Conservation (phyloP, 345 rosid genomes). For the Hibiscus mutabilis region DNA sequence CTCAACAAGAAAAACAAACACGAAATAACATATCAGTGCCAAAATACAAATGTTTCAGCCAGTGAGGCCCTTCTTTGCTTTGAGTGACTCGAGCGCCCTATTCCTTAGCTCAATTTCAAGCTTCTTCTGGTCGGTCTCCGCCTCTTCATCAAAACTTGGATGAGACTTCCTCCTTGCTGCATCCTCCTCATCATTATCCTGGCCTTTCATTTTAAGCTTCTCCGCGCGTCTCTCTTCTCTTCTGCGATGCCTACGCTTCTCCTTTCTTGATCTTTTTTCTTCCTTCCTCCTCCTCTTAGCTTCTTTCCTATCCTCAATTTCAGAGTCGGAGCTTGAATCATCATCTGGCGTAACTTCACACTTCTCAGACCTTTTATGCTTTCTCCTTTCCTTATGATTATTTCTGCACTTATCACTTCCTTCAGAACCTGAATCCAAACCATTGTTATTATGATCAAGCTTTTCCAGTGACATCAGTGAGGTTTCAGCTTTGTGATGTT, state of each 20-base stretch:
- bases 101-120: slow-evolving; percentile 91
- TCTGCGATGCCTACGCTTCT: slow-evolving; percentile 60
- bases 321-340: slow-evolving; percentile 54
- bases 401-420: slow-evolving; percentile 35
- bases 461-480: slow-evolving; percentile 28
- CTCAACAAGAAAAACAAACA: slow-evolving; percentile 8
- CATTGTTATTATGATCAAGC: slow-evolving; percentile 29
- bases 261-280: slow-evolving; percentile 75
- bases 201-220: slow-evolving; percentile 51
- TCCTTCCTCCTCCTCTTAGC: slow-evolving; percentile 73
- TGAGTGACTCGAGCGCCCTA: slow-evolving; percentile 86
- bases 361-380: slow-evolving; percentile 51
- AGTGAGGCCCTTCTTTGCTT: slow-evolving; percentile 85
- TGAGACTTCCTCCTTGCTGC: slow-evolving; percentile 20
- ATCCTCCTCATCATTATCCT: slow-evolving; percentile 40
- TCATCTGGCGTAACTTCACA: slow-evolving; percentile 53
- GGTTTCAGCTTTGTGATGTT: slow-evolving; percentile 22
- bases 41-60: slow-evolving; percentile 29
- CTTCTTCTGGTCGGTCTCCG: slow-evolving; percentile 53
- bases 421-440: slow-evolving; percentile 44
- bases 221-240: slow-evolving; percentile 70
- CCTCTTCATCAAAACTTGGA: slow-evolving; percentile 32
- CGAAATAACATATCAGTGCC: slow-evolving; percentile 16
- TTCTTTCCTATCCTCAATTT: slow-evolving; percentile 71
- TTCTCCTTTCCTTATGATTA: slow-evolving; percentile 50